Conservation (phyloP, 257 asterid genomes). For the Lycium barbarum region DNA sequence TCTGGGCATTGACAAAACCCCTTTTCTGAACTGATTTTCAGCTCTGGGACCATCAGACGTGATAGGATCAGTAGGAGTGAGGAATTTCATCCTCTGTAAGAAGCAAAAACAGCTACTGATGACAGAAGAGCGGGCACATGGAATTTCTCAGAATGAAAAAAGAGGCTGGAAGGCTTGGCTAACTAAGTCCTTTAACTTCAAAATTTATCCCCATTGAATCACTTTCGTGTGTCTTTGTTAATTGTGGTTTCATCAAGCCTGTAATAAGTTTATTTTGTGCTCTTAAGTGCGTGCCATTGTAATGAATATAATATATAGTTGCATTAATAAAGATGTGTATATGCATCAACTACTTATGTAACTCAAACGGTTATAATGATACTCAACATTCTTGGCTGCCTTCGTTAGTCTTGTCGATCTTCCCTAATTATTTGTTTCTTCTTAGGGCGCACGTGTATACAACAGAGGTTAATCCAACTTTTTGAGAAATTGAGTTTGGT, state of each 20-base stretch:
- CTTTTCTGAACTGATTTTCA: slow-evolving; percentile 34
- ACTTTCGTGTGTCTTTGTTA: background rate
- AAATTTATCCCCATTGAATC: slow-evolving; percentile 39
- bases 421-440: background rate
- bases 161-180: slow-evolving; percentile 61
- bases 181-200: slow-evolving; percentile 54
- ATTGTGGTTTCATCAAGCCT: background rate
- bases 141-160: slow-evolving; percentile 32
- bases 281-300: background rate
- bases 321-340: background rate
- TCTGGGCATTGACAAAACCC: background rate
- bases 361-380: background rate
- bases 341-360: background rate
- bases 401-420: background rate
- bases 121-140: slow-evolving; percentile 40
- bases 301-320: background rate
- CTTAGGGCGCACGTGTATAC: background rate
- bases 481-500: background rate
- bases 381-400: background rate
- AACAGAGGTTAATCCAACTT: background rate
- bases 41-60: slow-evolving; percentile 51
- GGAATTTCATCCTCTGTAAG: slow-evolving; percentile 67
- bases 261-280: background rate
- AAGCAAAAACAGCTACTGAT: slow-evolving; percentile 36
- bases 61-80: slow-evolving; percentile 55